Evolutionary conservation across 805 yeast genomes (phyloP), one percentile per base, ranked within the genome.

Genomic region (Candida anglica): DNA sequence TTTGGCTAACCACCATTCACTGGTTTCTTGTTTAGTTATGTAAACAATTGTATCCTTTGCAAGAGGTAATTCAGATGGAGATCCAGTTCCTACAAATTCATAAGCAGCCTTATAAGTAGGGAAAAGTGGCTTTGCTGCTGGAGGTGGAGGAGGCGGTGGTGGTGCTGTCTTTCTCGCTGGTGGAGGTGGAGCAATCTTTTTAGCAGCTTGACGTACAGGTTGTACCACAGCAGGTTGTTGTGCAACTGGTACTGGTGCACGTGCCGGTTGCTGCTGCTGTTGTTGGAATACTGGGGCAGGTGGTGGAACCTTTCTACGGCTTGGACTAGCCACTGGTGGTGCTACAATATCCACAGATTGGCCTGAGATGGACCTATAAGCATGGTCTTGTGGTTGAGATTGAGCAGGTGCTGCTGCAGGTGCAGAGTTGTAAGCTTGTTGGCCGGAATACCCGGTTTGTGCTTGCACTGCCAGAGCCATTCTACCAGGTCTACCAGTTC

Each of bases 1-100:
- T 54, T 83, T 84, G 7, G 88, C 97, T 38, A 93, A 69, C 48
- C 95, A 91, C 99, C 99, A 93, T 13, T 96, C 96, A 41, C 86
- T 89, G 29, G 81, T 79, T 37, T 82, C 86, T 43, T 82, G 78
- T 50, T 75, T 81, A 3, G 79, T 63, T 21, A 93, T 77, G 41
- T 77, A 77, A 23, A 91, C 79, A 30, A 86, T 66, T 28, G 85
- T 84, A 39, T 85, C 96, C 48, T 82, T 84, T 5, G 71, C 61
- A 25, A 91, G 68, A 5, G 96, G 87, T 39, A 89, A 67, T 47
- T 81, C 88, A 6, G 93, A 80, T 1, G 95, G 81, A 10, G 81
- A 73, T 13, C 91, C 93, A 1, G 88, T 75, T 5, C 96, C 97
- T 15, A 80, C 83, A 58, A 85, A 91, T 47, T 88, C 96, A 53